Percentiles rank a stretch among this genome's conserved stretches.
phyloP scores from a whole-genome alignment of 305 asterid genomes.

The Solanum aculeatissimum region DNA sequence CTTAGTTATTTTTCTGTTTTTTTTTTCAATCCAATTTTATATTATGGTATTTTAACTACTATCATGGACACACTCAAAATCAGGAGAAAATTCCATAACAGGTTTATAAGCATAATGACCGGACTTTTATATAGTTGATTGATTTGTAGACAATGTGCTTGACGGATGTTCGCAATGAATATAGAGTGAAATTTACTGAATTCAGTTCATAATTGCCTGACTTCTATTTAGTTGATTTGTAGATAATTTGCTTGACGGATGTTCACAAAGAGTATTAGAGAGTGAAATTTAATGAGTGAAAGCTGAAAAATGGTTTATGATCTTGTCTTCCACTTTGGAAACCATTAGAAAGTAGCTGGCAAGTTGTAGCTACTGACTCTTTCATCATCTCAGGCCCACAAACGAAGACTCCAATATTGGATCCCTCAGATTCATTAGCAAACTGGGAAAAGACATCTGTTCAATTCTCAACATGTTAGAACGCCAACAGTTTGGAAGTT shows the following conservation, averaged over 20 bases:
- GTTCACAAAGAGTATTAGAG: slow-evolving; percentile 16
- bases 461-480: slow-evolving; percentile 3
- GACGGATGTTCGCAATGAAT: not conserved
- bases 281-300: slow-evolving; percentile 68
- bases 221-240: not conserved
- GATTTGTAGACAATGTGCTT: not conserved
- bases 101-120: not conserved
- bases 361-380: slow-evolving; percentile 47
- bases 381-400: slow-evolving; percentile 74
- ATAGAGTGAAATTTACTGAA: slow-evolving; percentile 39
- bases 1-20: not conserved
- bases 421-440: slow-evolving; percentile 34
- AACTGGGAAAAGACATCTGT: slow-evolving; percentile 41
- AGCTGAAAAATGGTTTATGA: slow-evolving; percentile 32
- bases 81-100: not conserved
- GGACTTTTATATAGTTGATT: not conserved
- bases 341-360: slow-evolving; percentile 14
- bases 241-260: not conserved
- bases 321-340: slow-evolving; percentile 14
- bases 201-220: not conserved
- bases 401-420: slow-evolving; percentile 53
- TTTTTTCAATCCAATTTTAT: not conserved
- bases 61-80: not conserved
- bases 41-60: not conserved
- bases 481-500: not conserved